Evolutionary conservation across 441 rosid species (phyloP), one percentile per base, ranked within the genome.

Genomic region (Mallotus repandus): DNA sequence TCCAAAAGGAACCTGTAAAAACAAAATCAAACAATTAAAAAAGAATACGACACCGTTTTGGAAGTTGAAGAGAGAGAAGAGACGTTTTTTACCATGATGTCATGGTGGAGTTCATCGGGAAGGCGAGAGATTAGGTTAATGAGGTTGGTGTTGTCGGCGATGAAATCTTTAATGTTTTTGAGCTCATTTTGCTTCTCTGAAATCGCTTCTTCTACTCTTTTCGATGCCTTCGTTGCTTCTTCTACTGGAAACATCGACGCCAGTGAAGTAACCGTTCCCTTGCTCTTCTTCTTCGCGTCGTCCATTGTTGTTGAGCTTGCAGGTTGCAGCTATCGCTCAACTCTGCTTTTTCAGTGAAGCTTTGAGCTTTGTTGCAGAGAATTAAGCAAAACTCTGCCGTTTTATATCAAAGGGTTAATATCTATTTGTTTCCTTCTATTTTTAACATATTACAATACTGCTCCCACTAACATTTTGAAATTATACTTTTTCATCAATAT

Each of bases 91-190:
- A 72, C 96, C 97, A 91, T 91, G 73, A 92, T 74, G 65, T 89
- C 89, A 78, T 89, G 93, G 81, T 89, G 88, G 60, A 92, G 97
- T 65, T 92, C 84, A 19, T 92, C 89, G 64, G 96, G 99, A 19
- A 95, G 93, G 72, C 83, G 84, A 53, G 83, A 82, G 63, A 95
- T 82, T 71, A 86, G 90, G 82, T 79, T 84, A 59, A 88, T 81
- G 68, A 95, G 86, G 70, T 63, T 81, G 62, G 76, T 58, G 82
- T 92, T 95, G 45, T 92, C 96, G 73, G 89, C 79, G 71, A 84
- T 81, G 86, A 87, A 91, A 54, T 82, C 83, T 58, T 77, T 84
- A 45, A 89, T 66, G 45, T 71, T 81, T 59, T 77, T 81, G 73
- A 89, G 75, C 83, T 91, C 96, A 68, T 41, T 78, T 22, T 69